Conservation (phyloP, 306 rosid species). For the Castanea sativa region DNA sequence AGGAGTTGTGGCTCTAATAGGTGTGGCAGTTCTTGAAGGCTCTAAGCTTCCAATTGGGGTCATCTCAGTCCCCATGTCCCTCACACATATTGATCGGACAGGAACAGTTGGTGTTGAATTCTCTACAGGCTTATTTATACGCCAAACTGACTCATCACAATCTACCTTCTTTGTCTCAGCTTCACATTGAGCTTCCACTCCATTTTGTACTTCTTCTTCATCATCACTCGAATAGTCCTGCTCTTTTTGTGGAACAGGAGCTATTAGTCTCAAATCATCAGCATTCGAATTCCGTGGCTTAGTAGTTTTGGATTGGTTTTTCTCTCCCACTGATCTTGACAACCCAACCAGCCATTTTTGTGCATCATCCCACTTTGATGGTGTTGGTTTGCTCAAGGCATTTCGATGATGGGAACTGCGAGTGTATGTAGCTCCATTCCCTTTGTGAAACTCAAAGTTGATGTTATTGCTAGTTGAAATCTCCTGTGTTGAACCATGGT, state of each 20-base stretch:
- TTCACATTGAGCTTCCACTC: constrained; percentile 25
- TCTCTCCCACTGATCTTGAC: constrained; percentile 73
- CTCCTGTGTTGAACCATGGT: constrained; percentile 52
- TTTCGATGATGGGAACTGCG: constrained; percentile 56
- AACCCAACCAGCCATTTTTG: constrained; percentile 94
- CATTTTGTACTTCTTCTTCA: constrained; percentile 34
- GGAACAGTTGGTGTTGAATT: constrained; percentile 38
- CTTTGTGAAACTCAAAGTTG: constrained; percentile 76
- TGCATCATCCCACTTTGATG: constrained; percentile 98
- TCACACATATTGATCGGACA: constrained; percentile 70
- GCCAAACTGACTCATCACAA: constrained; percentile 71
- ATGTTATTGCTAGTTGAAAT: constrained; percentile 38
- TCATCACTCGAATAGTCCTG: constrained; percentile 56
- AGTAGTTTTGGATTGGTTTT: constrained; percentile 57
- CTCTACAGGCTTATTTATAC: constrained; percentile 45
- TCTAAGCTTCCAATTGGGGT: constrained; percentile 92
- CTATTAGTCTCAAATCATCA: constrained; percentile 89
- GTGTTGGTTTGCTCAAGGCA: constrained; percentile 74
- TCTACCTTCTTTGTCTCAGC: constrained; percentile 76
- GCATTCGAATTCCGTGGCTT: constrained; percentile 91
- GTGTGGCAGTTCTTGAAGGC: constrained; percentile 92
- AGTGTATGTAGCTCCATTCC: constrained; percentile 33
- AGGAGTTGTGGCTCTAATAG: constrained; percentile 80
- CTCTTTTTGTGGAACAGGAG: constrained; percentile 85
- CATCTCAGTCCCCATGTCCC: constrained; percentile 99